phyloP scores from a whole-genome alignment of 441 rosid species.

The Corymbia calophylla region DNA sequence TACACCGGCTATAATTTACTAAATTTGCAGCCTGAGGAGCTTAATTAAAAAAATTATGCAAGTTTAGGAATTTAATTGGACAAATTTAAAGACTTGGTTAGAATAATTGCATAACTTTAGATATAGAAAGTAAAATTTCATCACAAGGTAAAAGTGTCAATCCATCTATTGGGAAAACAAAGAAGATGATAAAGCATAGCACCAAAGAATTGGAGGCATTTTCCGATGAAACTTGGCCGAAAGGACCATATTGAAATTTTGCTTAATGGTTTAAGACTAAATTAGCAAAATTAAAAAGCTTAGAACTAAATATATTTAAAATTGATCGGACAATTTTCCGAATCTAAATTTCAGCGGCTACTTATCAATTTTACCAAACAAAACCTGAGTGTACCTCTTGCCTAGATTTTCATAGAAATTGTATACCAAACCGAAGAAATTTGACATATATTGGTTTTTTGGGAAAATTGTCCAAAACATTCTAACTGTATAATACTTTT shows the following conservation, averaged over 20 bases:
- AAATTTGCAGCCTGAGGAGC: background rate
- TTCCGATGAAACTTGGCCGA: too few species aligned
- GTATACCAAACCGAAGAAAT: background rate
- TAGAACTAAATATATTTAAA: background rate
- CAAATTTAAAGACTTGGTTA: too few species aligned
- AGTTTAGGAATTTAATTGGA: background rate
- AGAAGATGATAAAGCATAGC: background rate
- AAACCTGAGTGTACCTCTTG: background rate
- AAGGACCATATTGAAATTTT: background rate
- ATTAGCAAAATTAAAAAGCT: rapidly evolving
- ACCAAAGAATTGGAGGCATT: background rate
- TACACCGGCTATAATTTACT: background rate
- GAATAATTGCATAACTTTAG: background rate
- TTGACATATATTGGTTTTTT: background rate
- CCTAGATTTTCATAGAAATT: background rate
- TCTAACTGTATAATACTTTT: too few species aligned
- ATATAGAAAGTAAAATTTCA: background rate
- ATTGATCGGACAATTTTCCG: background rate
- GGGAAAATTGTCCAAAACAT: too few species aligned
- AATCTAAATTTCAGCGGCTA: too few species aligned
- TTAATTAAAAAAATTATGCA: background rate
- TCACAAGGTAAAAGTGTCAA: background rate
- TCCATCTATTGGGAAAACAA: background rate
- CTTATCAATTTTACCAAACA: background rate
- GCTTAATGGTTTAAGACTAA: background rate